Base-by-base conservation (phyloP, 2,329 filamentous ascomycete genomes). In the Colletotrichum somersetense region DNA sequence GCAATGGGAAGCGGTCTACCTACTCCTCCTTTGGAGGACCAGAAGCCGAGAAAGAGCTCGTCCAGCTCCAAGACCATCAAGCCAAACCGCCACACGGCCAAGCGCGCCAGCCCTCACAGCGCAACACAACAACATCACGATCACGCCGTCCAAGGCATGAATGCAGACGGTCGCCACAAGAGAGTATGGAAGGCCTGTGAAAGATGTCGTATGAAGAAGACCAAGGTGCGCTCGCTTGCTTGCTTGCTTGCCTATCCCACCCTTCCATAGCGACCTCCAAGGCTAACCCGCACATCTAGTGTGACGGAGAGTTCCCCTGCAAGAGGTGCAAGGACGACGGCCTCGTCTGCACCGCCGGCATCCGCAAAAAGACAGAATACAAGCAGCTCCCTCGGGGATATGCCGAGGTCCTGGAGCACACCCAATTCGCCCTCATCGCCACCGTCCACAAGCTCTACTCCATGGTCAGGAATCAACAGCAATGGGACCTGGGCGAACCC, bases 161-260 rank as follows among this genome's bases (percentile, higher is more conserved):
- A 79, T 64, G 59, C 69, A 33, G 89, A 91, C 74, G 86, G 85
- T 59, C 84, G 89, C 74, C 88, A 91, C 77, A 91, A 91, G 83
- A 83, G 89, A 75, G 89, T 91, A 66, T 91, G 89, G 89, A 91
- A 91, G 78, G 89, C 89, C 23, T 91, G 89, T 74, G 89, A 91
- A 80, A 83, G 89, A 75, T 91, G 89, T 83, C 83, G 89, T 75
- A 91, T 91, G 88, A 91, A 91, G 85, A 91, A 91, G 84, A 91
- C 89, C 66, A 91, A 91, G 89, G 89, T 89, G 81, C 62, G 73
- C 46, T 30, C 8, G 57, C 59, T 12, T 42, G 23, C 30, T 30
- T 30, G 26, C 26, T 30, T 30, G 26, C 30, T 30, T 33, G 33
- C 38, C 44, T 26, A 7, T 2, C n/a, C 50, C 20, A 23, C 33